Evolutionary conservation across 257 asterid species (phyloP).

Genomic region (Forsythia viridissima): DNA sequence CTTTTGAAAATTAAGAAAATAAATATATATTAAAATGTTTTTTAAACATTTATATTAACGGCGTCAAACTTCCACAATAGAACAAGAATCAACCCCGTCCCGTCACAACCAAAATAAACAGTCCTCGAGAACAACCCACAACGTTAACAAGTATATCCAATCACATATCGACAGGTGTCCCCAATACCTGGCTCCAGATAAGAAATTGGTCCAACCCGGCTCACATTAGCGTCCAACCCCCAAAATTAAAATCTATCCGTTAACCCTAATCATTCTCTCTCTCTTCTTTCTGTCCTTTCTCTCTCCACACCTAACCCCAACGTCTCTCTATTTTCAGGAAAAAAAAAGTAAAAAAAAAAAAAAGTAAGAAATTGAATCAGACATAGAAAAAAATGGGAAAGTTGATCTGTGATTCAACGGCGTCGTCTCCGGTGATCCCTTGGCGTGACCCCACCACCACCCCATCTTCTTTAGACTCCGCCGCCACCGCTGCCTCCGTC

Average conservation of each 20-base stretch:
- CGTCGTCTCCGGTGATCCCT: constrained; percentile 79
- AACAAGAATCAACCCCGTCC: not conserved
- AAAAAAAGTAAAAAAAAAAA: constrained; percentile 14
- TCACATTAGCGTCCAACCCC: constrained; percentile 14
- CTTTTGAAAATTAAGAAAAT: too few species aligned
- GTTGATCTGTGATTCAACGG: constrained; percentile 82
- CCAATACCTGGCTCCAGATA: not conserved
- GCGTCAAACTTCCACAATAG: not conserved
- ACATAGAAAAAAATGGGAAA: constrained; percentile 62
- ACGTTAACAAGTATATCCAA: constrained; percentile 33
- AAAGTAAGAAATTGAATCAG: not conserved
- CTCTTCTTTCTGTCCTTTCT: not conserved
- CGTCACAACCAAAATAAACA: not conserved
- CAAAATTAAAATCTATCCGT: constrained; percentile 58
- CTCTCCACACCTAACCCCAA: constrained; percentile 31
- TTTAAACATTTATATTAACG: not conserved
- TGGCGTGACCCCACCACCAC: constrained; percentile 85
- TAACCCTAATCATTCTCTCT: constrained; percentile 33
- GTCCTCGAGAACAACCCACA: constrained; percentile 33
- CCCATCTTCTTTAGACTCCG: constrained; percentile 44
- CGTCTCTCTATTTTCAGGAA: constrained; percentile 32
- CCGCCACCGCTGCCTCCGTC: constrained; percentile 17
- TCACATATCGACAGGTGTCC: constrained; percentile 24
- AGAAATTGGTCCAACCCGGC: constrained; percentile 16
- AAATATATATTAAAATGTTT: too few species aligned